These are phyloP conservation scores for Corymbia maculata DNA, from an alignment of 345 rosid species.

Conservation along the genomic window DNA sequence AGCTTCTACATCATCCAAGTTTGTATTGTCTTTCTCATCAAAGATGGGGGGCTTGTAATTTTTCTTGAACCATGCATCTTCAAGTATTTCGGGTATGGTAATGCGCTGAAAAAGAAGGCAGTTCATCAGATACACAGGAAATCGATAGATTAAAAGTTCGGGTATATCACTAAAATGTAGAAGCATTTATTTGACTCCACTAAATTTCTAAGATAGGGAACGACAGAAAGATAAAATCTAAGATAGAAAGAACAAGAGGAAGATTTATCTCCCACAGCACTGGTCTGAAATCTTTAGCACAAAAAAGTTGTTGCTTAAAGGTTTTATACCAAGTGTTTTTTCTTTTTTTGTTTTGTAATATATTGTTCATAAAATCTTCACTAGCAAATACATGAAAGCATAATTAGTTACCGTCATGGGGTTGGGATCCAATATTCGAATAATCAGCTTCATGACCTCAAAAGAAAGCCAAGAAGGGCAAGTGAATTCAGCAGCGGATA, in stretches of 20 bases:
- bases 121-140: background rate
- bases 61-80: constrained; percentile 89
- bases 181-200: background rate
- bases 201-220: background rate
- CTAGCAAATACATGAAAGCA: background rate
- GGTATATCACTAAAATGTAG: background rate
- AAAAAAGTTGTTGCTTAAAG: background rate
- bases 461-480: constrained; percentile 96
- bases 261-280: background rate
- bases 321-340: background rate
- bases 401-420: constrained; percentile 77
- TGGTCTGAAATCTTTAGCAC: background rate
- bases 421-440: constrained; percentile 83
- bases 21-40: constrained; percentile 60
- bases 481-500: constrained; percentile 87
- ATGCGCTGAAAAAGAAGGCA: constrained; percentile 51
- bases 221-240: background rate
- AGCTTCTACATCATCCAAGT: constrained; percentile 83
- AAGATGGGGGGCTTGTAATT: constrained; percentile 76
- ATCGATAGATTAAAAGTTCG: background rate
- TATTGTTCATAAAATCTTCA: background rate
- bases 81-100: constrained; percentile 67
- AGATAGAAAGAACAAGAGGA: background rate
- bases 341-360: background rate
- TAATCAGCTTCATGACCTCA: constrained; percentile 71